These are phyloP conservation scores for Nicotiana tabacum DNA, from an alignment of 257 asterid genomes.

Conservation along the genomic window DNA sequence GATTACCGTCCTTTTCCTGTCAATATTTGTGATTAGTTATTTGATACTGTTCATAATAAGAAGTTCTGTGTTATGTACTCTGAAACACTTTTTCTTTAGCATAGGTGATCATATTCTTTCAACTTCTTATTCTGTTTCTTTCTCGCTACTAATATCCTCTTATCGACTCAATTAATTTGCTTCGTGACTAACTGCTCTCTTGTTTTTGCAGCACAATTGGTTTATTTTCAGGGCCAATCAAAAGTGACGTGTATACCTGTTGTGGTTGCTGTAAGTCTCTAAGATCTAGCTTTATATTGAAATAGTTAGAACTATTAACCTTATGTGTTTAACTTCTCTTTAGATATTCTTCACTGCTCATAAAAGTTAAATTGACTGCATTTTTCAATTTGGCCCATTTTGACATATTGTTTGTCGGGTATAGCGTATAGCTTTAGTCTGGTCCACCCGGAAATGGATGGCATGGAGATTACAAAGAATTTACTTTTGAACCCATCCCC, in stretches of 20 bases:
- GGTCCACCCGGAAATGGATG: background rate
- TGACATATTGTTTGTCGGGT: background rate
- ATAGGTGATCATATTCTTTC: background rate
- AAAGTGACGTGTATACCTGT: slow-evolving; percentile 62
- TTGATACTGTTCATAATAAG: background rate
- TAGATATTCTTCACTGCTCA: background rate
- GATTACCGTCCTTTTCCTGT: background rate
- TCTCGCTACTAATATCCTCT: background rate
- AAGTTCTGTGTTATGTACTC: background rate
- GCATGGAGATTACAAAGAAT: background rate
- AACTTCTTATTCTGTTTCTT: background rate
- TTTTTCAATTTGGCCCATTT: background rate
- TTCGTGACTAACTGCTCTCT: background rate
- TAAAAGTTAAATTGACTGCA: background rate
- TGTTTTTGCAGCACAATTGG: slow-evolving; percentile 59
- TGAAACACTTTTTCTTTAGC: background rate
- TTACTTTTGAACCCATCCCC: background rate
- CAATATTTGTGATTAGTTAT: background rate
- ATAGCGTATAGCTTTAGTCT: background rate
- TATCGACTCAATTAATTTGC: background rate
- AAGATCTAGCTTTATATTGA: background rate
- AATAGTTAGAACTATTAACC: background rate
- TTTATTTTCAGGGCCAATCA: slow-evolving; percentile 44
- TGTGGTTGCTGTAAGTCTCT: slow-evolving; percentile 66
- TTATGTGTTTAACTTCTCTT: background rate